Evolutionary conservation across 495 filamentous ascomycete genomes (phyloP).

Genomic region (Penicillium lagena): DNA sequence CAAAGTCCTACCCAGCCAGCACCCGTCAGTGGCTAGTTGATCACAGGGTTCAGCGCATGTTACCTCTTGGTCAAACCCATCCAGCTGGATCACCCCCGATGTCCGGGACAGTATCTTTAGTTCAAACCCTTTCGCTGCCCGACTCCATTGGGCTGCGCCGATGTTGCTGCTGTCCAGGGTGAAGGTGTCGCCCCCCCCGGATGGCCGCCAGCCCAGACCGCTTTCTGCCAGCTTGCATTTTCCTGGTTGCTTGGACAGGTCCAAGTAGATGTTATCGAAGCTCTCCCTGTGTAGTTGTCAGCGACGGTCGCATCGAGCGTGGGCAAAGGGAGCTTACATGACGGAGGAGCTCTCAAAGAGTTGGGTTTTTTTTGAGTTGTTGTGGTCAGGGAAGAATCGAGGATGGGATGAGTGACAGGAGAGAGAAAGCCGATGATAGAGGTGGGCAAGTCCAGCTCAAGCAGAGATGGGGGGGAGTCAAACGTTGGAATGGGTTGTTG

Average conservation of each 20-base stretch:
- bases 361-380: neutral
- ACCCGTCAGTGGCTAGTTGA: neutral
- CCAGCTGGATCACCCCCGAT: constrained; percentile 83
- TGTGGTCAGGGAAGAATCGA: neutral
- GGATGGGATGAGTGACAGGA: neutral
- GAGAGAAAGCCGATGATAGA: neutral
- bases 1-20: constrained; percentile 60
- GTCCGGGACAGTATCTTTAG: constrained; percentile 80
- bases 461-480: too few species aligned
- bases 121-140: constrained; percentile 87
- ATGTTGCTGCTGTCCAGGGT: constrained; percentile 82
- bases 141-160: constrained; percentile 85
- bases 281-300: constrained; percentile 58
- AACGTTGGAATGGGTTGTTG: too few species aligned
- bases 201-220: constrained; percentile 91
- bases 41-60: too few species aligned
- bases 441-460: neutral
- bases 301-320: constrained; percentile 5
- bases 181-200: constrained; percentile 81
- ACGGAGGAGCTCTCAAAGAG: constrained; percentile 23
- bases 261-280: constrained; percentile 93
- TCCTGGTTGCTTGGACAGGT: constrained; percentile 82
- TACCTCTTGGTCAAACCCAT: constrained; percentile 91
- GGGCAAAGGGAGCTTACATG: constrained; percentile 25
- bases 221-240: constrained; percentile 91